These are phyloP conservation scores for Gracilariopsis chorda DNA, from an alignment of 23 red algal species.

Conservation along the genomic window DNA sequence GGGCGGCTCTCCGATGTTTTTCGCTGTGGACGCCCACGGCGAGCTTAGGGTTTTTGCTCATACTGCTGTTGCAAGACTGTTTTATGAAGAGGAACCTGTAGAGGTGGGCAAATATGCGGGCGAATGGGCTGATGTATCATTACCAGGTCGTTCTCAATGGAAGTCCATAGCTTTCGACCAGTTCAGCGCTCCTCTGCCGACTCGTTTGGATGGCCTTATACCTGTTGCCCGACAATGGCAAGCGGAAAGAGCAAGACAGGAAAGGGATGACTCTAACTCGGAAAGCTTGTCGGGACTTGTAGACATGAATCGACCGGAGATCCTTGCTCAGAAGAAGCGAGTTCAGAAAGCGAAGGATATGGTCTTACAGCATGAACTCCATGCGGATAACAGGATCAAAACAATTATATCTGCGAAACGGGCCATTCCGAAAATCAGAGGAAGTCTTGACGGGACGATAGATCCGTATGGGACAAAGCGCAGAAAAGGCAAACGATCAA, in stretches of 20 bases:
- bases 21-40: constrained; percentile 43
- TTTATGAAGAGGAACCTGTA: constrained; percentile 45
- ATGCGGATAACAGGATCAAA: background rate
- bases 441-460: constrained; percentile 12
- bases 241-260: background rate
- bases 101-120: constrained; percentile 9
- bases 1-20: constrained; percentile 34
- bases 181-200: constrained; percentile 14
- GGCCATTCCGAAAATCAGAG: constrained; percentile 18
- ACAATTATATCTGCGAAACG: constrained; percentile 24
- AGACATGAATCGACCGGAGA: constrained; percentile 7
- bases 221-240: background rate
- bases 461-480: constrained; percentile 3
- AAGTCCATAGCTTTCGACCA: constrained; percentile 16
- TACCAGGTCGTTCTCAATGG: constrained; percentile 34
- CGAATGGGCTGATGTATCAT: constrained; percentile 14
- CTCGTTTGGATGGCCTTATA: constrained; percentile 17
- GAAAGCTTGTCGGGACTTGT: background rate
- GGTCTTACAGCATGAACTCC: constrained; percentile 20
- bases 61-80: constrained; percentile 34
- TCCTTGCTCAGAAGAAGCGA: constrained; percentile 34
- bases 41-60: constrained; percentile 46
- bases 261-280: background rate
- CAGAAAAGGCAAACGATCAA: background rate
- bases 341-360: constrained; percentile 11